A percentile compares a stretch with the other conserved stretches of the same genome.
These are phyloP conservation scores for Lepidium aucheri DNA, from an alignment of 345 rosid genomes.

Conservation along the genomic window DNA sequence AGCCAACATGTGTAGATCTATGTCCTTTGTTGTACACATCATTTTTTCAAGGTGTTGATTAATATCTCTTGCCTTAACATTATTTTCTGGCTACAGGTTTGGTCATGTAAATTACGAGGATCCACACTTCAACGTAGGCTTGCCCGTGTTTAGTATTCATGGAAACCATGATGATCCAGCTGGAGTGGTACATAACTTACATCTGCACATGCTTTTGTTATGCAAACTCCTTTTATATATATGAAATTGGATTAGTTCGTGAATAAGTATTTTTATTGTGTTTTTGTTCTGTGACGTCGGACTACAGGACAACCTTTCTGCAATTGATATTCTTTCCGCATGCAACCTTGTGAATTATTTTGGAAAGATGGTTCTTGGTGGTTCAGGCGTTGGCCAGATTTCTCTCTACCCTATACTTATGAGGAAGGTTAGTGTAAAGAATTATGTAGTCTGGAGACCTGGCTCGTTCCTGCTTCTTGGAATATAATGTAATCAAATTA, in stretches of 20 bases:
- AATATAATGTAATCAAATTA: constrained; percentile 1
- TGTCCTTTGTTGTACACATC: neutral
- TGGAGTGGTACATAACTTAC: constrained; percentile 71
- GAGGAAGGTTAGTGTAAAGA: constrained; percentile 53
- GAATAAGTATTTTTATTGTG: neutral
- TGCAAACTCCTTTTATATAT: neutral
- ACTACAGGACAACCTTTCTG: constrained; percentile 95
- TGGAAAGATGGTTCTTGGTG: constrained; percentile 98
- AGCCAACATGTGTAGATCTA: neutral
- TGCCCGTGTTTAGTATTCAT: constrained; percentile 96
- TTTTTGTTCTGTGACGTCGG: constrained; percentile 24
- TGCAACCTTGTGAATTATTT: constrained; percentile 97
- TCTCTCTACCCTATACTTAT: constrained; percentile 82
- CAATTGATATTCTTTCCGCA: constrained; percentile 87
- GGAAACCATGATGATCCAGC: constrained; percentile 99
- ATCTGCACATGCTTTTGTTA: constrained; percentile 2
- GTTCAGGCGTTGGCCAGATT: constrained; percentile 99
- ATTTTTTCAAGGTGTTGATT: constrained; percentile 4
- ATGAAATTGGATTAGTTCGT: neutral
- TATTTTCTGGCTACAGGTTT: constrained; percentile 46
- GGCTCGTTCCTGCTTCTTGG: constrained; percentile 3
- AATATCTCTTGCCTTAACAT: constrained; percentile 2
- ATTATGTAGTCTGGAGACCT: neutral
- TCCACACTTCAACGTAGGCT: constrained; percentile 94
- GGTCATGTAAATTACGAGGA: constrained; percentile 99